Evolutionary conservation across 441 rosid species (phyloP), one percentile per base, ranked within the genome.

Genomic region (Pelargonium australe): DNA sequence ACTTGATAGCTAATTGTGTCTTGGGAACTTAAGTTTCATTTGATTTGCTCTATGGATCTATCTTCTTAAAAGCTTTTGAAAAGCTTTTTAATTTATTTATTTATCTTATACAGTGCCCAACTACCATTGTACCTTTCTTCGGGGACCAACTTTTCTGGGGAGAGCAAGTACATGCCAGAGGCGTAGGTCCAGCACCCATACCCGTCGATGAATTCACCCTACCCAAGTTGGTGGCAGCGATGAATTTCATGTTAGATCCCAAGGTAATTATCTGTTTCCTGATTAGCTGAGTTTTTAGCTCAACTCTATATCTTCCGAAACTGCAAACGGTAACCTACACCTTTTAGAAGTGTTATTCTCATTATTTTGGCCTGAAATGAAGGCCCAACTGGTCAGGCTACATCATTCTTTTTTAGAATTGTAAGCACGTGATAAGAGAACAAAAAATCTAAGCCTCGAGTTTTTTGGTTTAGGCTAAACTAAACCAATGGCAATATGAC

Each of bases 81-180:
- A 37, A 19, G 0, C 10, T 31, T 63, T 74, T 34, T 64, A 49
- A 6, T 49, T 47, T 6, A 19, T 17, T 28, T 60, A 10, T 57
- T 19, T 25, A 28, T 68, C 64, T 13, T 74, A 20, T 73, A 63
- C 75, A 92, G 99, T 95, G 98, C 82, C 99, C 98, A 64, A 92
- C 98, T 1, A 85, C 98, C 25, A 81, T 92, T 45, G 97, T 95
- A 65, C 98, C 99, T 64, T 95, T 92, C 84, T 95, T 95, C 72
- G 99, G 99, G 28, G 99, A 95, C 78, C 99, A 95, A 81, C 97
- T 89, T 68, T 95, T 95, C 73, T 95, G 99, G 99, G 99, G 99
- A 76, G 97, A 92, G 37, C 80, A 77, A 75, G 96, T 95, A 45
- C 87, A 89, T 71, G 96, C 87, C 71, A 84, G 98, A 79, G 84